Evolutionary conservation across 495 filamentous ascomycete species (phyloP), one percentile per base, ranked within the genome.

Genomic region (Aspergillus ellipticus): DNA sequence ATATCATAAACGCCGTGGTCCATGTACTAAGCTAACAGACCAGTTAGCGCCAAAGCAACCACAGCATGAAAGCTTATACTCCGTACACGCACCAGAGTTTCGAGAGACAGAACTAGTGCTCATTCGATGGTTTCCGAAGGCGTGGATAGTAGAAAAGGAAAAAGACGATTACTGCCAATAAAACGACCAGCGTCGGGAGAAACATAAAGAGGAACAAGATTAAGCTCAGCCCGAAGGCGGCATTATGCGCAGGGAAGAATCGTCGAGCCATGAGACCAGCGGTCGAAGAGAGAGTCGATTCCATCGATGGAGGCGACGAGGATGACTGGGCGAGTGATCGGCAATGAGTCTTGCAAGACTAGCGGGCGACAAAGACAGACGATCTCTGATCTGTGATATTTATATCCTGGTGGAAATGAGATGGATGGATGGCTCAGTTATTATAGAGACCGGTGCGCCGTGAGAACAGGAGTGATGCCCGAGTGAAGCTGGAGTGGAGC

Each of bases 171-270:
- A 76, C 73, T 0, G 69, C 71, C 9, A 72, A 41, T 0, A 76
- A 53, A 11, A 76, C 59, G 8, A 76, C 56, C 24, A 76, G 61
- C 1, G 73, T 76, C 0, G 73, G 73, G 7, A 76, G 35, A 16
- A 74, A 79, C 64, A 71, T 70, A 42, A 74, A 76, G 7, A 63
- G 66, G 35, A 76, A 76, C 7, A 76, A 63, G 24, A 76, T 52
- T 1, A 72, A 11, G 37, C 70, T 74, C 49, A 76, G 48, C 16
- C 73, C 71, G 16, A 76, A 59, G 53, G 68, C 66, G 42, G 65
- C 43, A 49, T 63, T 66, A 15, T 71, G 67, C 28, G 64, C 66
- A 42, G 55, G 65, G 29, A 72, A 62, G 26, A 71, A 54, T 24
- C 62, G 67, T 29, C 66, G 69, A 10, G 65, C 65, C 69, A 76